These are phyloP conservation scores for Lavandula angustifolia DNA, from an alignment of 257 asterid species.

Conservation along the genomic window DNA sequence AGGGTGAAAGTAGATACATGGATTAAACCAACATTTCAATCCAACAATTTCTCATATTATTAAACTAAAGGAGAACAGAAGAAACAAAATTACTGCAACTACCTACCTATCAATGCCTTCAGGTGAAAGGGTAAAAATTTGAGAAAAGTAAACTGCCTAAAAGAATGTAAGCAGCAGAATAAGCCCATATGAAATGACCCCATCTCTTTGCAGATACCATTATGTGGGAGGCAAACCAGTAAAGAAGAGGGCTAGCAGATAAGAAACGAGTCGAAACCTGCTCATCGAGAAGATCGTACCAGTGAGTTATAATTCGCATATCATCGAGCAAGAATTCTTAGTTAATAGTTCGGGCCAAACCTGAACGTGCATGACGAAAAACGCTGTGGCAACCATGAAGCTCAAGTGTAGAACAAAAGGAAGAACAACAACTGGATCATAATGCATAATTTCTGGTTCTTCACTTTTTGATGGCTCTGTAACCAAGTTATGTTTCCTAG, in stretches of 20 bases:
- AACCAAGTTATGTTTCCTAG: constrained; percentile 33
- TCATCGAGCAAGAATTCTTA: neutral
- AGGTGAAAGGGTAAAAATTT: constrained; percentile 95
- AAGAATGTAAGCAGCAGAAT: constrained; percentile 69
- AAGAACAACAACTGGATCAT: constrained; percentile 56
- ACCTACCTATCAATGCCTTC: constrained; percentile 24
- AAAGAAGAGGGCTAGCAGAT: constrained; percentile 79
- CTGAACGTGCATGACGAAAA: constrained; percentile 93
- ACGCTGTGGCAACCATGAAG: constrained; percentile 82
- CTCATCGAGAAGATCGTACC: constrained; percentile 9
- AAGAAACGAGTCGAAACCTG: constrained; percentile 94
- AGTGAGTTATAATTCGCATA: neutral
- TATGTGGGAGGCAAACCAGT: constrained; percentile 77
- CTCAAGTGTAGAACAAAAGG: constrained; percentile 78
- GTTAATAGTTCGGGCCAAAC: constrained; percentile 41
- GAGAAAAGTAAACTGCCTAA: constrained; percentile 88
- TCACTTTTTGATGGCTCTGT: constrained; percentile 38
- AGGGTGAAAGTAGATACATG: no score
- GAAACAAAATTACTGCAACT: no score
- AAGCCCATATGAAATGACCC: constrained; percentile 78
- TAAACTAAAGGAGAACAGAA: no score
- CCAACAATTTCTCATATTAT: no score
- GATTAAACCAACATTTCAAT: no score
- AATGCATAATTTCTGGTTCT: constrained; percentile 29
- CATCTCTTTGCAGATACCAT: constrained; percentile 61